A percentile compares a stretch with the other conserved stretches of the same genome.
Conservation (phyloP, 495 filamentous ascomycete genomes). For the Neurospora sp. region DNA sequence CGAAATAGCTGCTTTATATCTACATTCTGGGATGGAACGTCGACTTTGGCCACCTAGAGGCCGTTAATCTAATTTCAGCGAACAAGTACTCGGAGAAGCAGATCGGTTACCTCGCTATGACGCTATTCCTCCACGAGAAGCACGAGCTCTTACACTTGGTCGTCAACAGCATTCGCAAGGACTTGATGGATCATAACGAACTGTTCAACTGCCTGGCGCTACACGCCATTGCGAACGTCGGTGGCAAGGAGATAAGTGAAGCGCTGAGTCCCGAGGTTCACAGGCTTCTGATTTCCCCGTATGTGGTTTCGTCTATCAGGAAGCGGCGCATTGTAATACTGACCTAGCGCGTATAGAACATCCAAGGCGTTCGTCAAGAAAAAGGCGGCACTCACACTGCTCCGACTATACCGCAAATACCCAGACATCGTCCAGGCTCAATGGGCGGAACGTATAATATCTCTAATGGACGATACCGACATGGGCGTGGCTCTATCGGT, state of each 20-base stretch:
- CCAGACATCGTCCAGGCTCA: conserved; percentile 86
- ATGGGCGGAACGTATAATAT: conserved; percentile 96
- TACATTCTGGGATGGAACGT: conserved; percentile 99
- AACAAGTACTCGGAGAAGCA: conserved; percentile 99
- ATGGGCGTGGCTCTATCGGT: conserved; percentile 93
- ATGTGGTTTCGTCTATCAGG: conserved; percentile 25
- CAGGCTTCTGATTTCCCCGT: conserved; percentile 91
- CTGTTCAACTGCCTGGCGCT: conserved; percentile 95
- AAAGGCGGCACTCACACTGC: conserved; percentile 93
- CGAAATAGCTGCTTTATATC: conserved; percentile 77
- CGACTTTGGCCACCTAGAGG: conserved; percentile 97
- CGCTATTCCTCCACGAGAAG: conserved; percentile 91
- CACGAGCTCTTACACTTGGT: conserved; percentile 94
- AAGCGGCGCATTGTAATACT: conserved; percentile 1
- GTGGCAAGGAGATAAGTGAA: conserved; percentile 93
- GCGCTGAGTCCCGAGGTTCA: conserved; percentile 90
- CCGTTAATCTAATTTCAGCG: conserved; percentile 92
- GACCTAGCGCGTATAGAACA: conserved; percentile 43
- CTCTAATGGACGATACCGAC: conserved; percentile 94
- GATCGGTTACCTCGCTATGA: conserved; percentile 97
- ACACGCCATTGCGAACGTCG: conserved; percentile 97
- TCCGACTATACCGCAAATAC: conserved; percentile 90
- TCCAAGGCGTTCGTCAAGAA: conserved; percentile 99
- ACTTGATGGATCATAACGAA: conserved; percentile 89
- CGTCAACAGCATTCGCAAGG: conserved; percentile 97